Percentiles rank a stretch among this genome's conserved stretches.
Evolutionary conservation across 1,139 yeast genomes (phyloP).

Genomic region (Waltiozyma sp.): DNA sequence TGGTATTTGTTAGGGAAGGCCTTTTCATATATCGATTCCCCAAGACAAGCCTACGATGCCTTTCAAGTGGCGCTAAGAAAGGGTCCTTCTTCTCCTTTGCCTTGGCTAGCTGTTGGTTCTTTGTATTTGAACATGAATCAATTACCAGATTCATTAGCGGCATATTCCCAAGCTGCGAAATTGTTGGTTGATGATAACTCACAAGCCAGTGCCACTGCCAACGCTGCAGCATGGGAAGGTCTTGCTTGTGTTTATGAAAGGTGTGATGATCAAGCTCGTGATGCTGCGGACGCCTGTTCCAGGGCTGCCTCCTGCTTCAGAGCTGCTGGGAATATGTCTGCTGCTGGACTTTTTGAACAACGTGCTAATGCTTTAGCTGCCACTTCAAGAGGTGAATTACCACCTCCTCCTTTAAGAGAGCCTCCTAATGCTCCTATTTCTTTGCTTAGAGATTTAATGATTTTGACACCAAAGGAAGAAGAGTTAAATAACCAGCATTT

Average conservation of each 20-base stretch:
- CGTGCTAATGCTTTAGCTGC: conserved; percentile 31
- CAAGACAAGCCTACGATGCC: conserved; percentile 44
- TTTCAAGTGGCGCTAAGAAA: conserved; percentile 47
- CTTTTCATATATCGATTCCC: conserved; percentile 33
- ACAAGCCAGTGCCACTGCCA: conserved; percentile 25
- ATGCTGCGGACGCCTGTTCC: conserved; percentile 49
- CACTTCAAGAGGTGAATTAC: conserved; percentile 33
- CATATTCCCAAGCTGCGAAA: conserved; percentile 53
- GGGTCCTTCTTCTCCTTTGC: conserved; percentile 43
- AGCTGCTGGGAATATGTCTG: conserved; percentile 34
- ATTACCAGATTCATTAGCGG: conserved; percentile 54
- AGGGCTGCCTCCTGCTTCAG: conserved; percentile 41
- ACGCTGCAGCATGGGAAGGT: conserved; percentile 59
- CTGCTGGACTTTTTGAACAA: conserved; percentile 31
- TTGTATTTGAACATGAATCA: conserved; percentile 49
- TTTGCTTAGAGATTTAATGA: conserved; percentile 37
- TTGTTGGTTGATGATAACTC: conserved; percentile 38
- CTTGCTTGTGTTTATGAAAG: conserved; percentile 52
- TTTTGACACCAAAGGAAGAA: conserved; percentile 18
- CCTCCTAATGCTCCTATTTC: conserved; percentile 41
- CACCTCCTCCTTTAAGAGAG: conserved; percentile 33
- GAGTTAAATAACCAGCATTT: conserved; percentile 1
- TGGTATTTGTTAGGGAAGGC: conserved; percentile 44
- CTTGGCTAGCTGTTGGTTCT: conserved; percentile 59
- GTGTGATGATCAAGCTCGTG: conserved; percentile 47